Percentiles rank a stretch among this genome's conserved stretches.
Conservation (phyloP, 768 basidiomycete species). For the Collybia mongolica region DNA sequence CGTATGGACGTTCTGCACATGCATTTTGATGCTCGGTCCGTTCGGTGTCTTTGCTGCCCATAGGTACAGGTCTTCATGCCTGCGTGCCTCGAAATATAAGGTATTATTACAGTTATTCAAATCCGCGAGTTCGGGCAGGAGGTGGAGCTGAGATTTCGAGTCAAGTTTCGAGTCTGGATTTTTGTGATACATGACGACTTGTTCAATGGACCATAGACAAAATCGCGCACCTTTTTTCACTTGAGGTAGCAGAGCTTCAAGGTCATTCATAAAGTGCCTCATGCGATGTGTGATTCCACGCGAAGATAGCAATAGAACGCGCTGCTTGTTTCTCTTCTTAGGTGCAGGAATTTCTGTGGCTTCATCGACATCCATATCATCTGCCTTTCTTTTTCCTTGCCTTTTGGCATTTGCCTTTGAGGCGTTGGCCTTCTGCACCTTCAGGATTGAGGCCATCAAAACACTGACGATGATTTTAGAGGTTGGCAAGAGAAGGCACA, state of each 20-base stretch:
- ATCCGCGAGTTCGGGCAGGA: slow-evolving; percentile 95
- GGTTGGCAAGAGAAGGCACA: too few species aligned
- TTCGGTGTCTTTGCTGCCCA: slow-evolving; percentile 98
- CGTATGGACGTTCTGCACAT: slow-evolving; percentile 97
- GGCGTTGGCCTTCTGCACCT: slow-evolving; percentile 59
- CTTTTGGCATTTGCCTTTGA: slow-evolving; percentile 44
- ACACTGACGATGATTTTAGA: slow-evolving; percentile 2
- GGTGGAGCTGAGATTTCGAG: slow-evolving; percentile 89
- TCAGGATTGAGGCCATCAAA: slow-evolving; percentile 64
- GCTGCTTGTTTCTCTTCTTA: slow-evolving; percentile 88
- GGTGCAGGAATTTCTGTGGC: slow-evolving; percentile 27
- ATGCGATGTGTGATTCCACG: slow-evolving; percentile 94
- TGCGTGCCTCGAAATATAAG: slow-evolving; percentile 93
- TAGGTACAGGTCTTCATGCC: slow-evolving; percentile 93
- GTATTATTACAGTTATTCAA: slow-evolving; percentile 98
- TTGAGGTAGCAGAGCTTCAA: slow-evolving; percentile 89
- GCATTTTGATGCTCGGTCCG: slow-evolving; percentile 95
- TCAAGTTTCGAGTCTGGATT: slow-evolving; percentile 90
- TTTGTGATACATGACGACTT: slow-evolving; percentile 1
- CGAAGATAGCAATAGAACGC: slow-evolving; percentile 89
- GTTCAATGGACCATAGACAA: not conserved
- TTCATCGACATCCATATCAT: slow-evolving; percentile 57
- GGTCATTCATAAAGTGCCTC: slow-evolving; percentile 95
- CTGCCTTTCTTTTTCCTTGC: slow-evolving; percentile 65
- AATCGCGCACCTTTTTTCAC: slow-evolving; percentile 88